A percentile compares a stretch with the other conserved stretches of the same genome.
Evolutionary conservation across 164 flowering plant species (phyloP).

Genomic region (Dillenia turbinata): DNA sequence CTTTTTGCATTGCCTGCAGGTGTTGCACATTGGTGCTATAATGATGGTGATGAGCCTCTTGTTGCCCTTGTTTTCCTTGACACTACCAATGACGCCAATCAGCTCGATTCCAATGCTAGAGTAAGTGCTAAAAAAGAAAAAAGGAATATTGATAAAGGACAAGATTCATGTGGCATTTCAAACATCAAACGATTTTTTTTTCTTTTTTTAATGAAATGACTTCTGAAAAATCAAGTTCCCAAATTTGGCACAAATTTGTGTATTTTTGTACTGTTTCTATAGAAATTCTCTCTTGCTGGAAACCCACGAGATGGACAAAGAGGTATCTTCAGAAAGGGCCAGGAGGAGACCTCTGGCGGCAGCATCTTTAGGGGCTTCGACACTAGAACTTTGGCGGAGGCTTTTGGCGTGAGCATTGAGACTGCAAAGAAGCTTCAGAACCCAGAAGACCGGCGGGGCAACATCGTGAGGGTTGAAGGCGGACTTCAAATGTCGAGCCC

Average conservation of each 20-base stretch:
- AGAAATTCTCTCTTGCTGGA: conserved; percentile 39
- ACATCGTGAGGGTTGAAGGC: conserved; percentile 19
- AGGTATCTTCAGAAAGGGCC: not conserved
- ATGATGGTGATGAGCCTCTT: conserved; percentile 30
- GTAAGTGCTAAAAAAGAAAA: conserved; percentile 13
- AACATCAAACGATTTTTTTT: no score
- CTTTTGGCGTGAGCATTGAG: conserved; percentile 22
- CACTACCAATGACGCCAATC: conserved; percentile 30
- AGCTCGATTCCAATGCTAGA: conserved; percentile 35
- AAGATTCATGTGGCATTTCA: no score
- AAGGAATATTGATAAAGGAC: no score
- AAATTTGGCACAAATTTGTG: no score
- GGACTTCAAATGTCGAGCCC: conserved; percentile 30
- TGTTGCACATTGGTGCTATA: conserved; percentile 40
- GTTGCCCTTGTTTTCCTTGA: conserved; percentile 22
- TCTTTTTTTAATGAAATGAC: no score
- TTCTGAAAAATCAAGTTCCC: no score
- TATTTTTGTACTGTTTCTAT: not conserved
- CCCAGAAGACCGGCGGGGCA: conserved; percentile 23
- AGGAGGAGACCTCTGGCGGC: conserved; percentile 4
- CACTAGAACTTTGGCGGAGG: conserved; percentile 17
- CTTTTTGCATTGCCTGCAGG: conserved; percentile 33
- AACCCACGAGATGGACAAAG: conserved; percentile 8
- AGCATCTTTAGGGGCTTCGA: conserved; percentile 38
- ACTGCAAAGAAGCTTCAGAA: conserved; percentile 23